Evolutionary conservation across 2,329 filamentous ascomycete species (phyloP).

Genomic region (Pseudocercospora musae): DNA sequence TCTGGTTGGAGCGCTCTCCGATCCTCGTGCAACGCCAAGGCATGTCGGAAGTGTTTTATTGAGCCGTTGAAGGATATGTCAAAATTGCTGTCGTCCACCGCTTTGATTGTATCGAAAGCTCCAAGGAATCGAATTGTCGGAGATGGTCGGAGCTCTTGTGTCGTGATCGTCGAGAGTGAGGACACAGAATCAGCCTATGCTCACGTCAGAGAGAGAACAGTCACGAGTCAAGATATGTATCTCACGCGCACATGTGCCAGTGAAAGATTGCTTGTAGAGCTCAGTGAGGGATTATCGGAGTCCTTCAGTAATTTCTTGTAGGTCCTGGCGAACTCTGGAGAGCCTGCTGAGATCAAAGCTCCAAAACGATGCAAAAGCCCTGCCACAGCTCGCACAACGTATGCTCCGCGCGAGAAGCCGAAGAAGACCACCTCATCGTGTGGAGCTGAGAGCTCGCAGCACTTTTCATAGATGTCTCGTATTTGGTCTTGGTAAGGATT

Average conservation of each 20-base stretch:
- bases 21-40: conserved; percentile 41
- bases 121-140: conserved; percentile 41
- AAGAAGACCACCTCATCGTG: conserved; percentile 43
- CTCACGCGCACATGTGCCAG: not conserved
- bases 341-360: conserved; percentile 24
- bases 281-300: conserved; percentile 12
- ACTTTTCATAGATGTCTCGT: conserved; percentile 26
- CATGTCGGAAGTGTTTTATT: conserved; percentile 38
- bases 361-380: conserved; percentile 40
- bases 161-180: conserved; percentile 12
- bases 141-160: conserved; percentile 17
- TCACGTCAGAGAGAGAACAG: not conserved
- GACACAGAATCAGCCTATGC: conserved; percentile 6
- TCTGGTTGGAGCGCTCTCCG: conserved; percentile 31
- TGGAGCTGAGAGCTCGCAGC: conserved; percentile 17
- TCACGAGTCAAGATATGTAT: too few species aligned
- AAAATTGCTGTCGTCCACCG: conserved; percentile 27
- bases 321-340: conserved; percentile 28
- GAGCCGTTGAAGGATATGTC: conserved; percentile 37
- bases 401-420: conserved; percentile 42
- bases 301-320: conserved; percentile 31
- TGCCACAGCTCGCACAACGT: conserved; percentile 41
- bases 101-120: conserved; percentile 39
- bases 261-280: conserved; percentile 4
- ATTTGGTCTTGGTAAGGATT: conserved; percentile 24